Base-by-base conservation (phyloP, 2,329 filamentous ascomycete genomes). In the Stachybotrys elegans region DNA sequence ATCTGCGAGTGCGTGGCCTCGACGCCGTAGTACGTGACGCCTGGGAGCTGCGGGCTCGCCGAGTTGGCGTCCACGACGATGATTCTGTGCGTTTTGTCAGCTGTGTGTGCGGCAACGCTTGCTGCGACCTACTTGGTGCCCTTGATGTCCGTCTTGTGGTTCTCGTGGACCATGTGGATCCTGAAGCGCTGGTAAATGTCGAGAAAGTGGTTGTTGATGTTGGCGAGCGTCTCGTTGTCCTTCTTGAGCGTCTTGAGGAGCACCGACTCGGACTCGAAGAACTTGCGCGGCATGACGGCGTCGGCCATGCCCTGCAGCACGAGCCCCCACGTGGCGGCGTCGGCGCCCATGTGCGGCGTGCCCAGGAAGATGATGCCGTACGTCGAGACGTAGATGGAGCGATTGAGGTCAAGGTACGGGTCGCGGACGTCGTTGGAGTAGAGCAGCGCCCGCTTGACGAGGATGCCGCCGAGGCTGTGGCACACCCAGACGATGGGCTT, bases 111-210 rank as follows among this genome's bases (percentile, higher is more conserved):
- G 31, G 13, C 13, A 38, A 4, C 5, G 41, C 2, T 8, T 9
- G 14, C 9, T n/a, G 9, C 11, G n/a, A 55, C 67, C 37, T 54
- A 70, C 67, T 67, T 81, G 1, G 79, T 79, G 3, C 79, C 80
- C 52, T 78, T 83, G 27, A 89, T 55, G 50, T 88, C 79, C 1
- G 84, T 87, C 48, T 83, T 84, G 52, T 83, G 79, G 37, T 82
- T 83, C 57, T 91, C 86, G 44, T 89, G 84, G 29, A 82, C 86
- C 75, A 89, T 88, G 55, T 86, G 85, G 41, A 90, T 81, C 51
- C 80, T 76, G 57, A 87, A 89, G 2, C 81, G 74, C 45, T 80
- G 76, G 49, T 86, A 81, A 22, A 89, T 80, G 42, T 88, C 81
- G 16, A 83, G 71, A 52, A 91, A 91, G 45, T 83, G 75, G 42